phyloP scores from a whole-genome alignment of 805 yeast genomes.

The Lachancea sp. region DNA sequence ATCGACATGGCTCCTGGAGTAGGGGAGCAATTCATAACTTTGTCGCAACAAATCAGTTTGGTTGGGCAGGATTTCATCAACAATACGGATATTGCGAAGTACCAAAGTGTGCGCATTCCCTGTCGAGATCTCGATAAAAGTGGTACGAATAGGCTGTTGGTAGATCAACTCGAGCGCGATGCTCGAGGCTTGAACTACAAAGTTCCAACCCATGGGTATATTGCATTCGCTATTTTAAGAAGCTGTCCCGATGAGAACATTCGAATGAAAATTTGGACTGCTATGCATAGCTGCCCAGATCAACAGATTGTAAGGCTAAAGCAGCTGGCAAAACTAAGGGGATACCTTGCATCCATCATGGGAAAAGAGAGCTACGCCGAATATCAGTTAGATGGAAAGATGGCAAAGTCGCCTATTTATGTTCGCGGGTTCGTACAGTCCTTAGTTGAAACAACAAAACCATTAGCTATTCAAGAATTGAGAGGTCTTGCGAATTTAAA shows the following conservation, averaged over 20 bases:
- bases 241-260: conserved; percentile 49
- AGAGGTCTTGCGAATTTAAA: conserved; percentile 39
- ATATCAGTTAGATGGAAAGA: conserved; percentile 80
- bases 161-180: conserved; percentile 32
- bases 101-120: conserved; percentile 21
- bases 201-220: conserved; percentile 54
- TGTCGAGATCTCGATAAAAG: conserved; percentile 19
- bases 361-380: conserved; percentile 66
- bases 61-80: conserved; percentile 67
- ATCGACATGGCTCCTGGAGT: conserved; percentile 66
- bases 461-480: conserved; percentile 56
- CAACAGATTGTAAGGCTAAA: conserved; percentile 57
- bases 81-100: conserved; percentile 19
- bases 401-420: conserved; percentile 77
- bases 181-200: conserved; percentile 38
- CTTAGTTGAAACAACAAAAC: conserved; percentile 45
- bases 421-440: conserved; percentile 64
- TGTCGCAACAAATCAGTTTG: conserved; percentile 75
- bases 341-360: conserved; percentile 63
- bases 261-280: conserved; percentile 68
- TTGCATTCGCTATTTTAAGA: conserved; percentile 60
- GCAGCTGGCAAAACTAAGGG: conserved; percentile 56
- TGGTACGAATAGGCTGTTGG: conserved; percentile 16
- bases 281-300: conserved; percentile 57
- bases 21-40: conserved; percentile 61